Base-by-base conservation (phyloP, 805 yeast species). In the Candida corydali region DNA sequence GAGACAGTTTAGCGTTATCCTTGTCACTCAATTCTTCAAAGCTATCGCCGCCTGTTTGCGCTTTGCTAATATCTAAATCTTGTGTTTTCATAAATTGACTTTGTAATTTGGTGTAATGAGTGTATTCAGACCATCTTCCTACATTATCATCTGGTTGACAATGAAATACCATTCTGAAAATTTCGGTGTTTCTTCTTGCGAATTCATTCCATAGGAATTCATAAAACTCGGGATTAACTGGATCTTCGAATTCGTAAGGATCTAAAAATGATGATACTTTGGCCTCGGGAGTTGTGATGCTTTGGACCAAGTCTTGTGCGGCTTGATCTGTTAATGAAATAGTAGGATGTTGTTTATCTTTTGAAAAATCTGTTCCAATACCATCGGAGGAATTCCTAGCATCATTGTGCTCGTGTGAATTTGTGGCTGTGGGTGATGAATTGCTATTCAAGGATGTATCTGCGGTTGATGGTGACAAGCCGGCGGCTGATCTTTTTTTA, bases 71-170 rank as follows among this genome's bases (percentile, higher is more conserved):
- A 32, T 64, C 72, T 27, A 55, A 55, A 17, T 50, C 50, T 42
- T 68, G 73, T 5, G 69, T 56, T 20, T 59, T 41, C 23, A 43
- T 42, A 52, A 86, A 86, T 0, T 83, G 87, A 14, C 71, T 65
- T 34, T 69, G 69, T 47, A 83, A 59, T 41, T 74, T 77, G 40
- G 78, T 71, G 54, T 70, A 83, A 18, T 73, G 78, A 55, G 86
- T 89, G 57, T 87, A 93, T 39, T 87, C 95, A 39, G 75, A 75
- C 99, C 99, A 93, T 0, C 88, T 75, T 17, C 70, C 70, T n/a
- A 91, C 98, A 5, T 77, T 69, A 55, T 91, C 87, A 59, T 93
- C 98, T 0, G 99, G 99, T 54, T 94, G 98, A 43, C 86, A 79
- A 45, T 89, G 89, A 72, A 93, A 93, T 1, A 93, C 85, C 57